A percentile compares a stretch with the other conserved stretches of the same genome.
phyloP scores from a whole-genome alignment of 176 grass and related monocot species.

The Rhynchospora tenuis region DNA sequence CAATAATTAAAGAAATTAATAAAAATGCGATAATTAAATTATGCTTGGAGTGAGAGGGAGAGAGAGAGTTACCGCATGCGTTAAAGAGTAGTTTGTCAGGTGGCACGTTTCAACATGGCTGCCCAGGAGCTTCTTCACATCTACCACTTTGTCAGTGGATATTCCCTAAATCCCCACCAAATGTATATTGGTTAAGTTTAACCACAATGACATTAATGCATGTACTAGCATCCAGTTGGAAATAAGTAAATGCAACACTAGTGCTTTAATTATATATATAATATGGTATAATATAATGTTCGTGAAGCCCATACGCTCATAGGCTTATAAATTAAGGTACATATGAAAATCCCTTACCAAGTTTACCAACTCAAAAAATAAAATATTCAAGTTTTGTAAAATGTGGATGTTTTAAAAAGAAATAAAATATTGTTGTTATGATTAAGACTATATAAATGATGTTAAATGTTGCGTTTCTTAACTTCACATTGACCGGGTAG shows the following conservation, averaged over 20 bases:
- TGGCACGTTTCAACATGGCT: conserved; percentile 87
- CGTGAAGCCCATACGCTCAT: neutral
- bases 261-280: neutral
- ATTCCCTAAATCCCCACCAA: conserved; percentile 49
- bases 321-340: neutral
- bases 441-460: neutral
- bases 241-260: neutral
- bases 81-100: conserved; percentile 84
- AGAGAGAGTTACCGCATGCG: conserved; percentile 56
- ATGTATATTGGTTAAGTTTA: neutral
- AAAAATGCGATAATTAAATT: too few relatives aligned
- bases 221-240: neutral
- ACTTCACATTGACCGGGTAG: neutral
- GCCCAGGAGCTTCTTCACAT: conserved; percentile 71
- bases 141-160: conserved; percentile 82
- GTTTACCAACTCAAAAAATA: neutral
- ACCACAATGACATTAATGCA: neutral
- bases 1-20: too few relatives aligned
- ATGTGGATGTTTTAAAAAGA: neutral
- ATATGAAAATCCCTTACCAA: neutral
- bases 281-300: neutral
- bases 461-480: neutral
- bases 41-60: neutral
- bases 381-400: neutral
- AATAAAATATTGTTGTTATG: neutral